phyloP scores from a whole-genome alignment of 345 rosid species.

The Xanthoceras sorbifolium region DNA sequence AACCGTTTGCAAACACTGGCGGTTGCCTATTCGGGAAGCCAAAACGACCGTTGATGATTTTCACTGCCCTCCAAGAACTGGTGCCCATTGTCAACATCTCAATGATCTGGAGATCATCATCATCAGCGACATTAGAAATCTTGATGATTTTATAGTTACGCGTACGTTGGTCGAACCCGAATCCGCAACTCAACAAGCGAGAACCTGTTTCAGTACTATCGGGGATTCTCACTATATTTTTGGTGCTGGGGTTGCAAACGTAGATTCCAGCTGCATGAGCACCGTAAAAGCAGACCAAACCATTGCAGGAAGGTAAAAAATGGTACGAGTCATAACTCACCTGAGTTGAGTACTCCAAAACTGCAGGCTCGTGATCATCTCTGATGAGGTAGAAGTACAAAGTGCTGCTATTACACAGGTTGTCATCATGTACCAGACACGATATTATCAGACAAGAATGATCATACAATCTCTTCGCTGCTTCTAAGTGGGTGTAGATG shows the following conservation, averaged over 20 bases:
- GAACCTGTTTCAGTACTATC: background rate
- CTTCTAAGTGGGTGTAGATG: slow-evolving; percentile 10
- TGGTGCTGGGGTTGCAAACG: slow-evolving; percentile 23
- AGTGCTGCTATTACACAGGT: background rate
- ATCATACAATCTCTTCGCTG: background rate
- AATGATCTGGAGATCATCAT: background rate
- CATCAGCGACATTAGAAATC: background rate
- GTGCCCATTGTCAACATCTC: slow-evolving; percentile 12
- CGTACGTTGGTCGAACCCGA: slow-evolving; percentile 19
- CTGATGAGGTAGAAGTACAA: slow-evolving; percentile 8
- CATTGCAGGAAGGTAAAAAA: slow-evolving; percentile 26
- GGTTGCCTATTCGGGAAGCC: slow-evolving; percentile 3
- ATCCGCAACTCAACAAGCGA: slow-evolving; percentile 23
- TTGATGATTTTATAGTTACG: slow-evolving; percentile 9
- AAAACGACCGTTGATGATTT: background rate
- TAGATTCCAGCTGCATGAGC: background rate
- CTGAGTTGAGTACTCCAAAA: background rate
- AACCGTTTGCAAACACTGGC: slow-evolving; percentile 20
- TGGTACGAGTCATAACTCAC: slow-evolving; percentile 11
- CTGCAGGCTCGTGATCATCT: background rate
- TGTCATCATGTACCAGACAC: background rate
- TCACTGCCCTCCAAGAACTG: slow-evolving; percentile 5
- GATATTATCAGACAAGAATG: background rate
- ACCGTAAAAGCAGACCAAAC: slow-evolving; percentile 30
- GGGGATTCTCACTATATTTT: background rate